These are phyloP conservation scores for Prunus yedoensis DNA, from an alignment of 331 rosid species.

Conservation along the genomic window DNA sequence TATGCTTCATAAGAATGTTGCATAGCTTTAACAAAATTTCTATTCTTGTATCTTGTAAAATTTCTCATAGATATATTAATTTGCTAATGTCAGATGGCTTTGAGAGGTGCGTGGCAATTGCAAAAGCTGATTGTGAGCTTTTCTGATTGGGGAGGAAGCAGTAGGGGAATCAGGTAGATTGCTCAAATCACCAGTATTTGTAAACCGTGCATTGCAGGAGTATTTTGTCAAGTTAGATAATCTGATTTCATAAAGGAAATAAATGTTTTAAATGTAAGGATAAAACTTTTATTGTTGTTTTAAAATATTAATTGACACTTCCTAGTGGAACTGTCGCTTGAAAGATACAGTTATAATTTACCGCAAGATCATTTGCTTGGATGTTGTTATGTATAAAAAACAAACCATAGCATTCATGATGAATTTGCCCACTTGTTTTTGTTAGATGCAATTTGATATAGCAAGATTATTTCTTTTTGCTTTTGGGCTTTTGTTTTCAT, in stretches of 20 bases:
- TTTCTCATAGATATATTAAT: background rate
- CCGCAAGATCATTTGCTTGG: too few species aligned
- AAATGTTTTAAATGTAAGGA: too few species aligned
- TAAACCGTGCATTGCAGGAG: background rate
- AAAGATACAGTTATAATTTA: background rate
- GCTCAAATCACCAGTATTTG: background rate
- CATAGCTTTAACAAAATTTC: background rate
- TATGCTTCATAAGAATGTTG: too few species aligned
- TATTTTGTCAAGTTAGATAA: background rate
- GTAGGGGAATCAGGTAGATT: constrained; percentile 73
- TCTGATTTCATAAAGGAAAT: background rate
- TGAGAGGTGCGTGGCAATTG: constrained; percentile 84
- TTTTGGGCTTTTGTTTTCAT: background rate
- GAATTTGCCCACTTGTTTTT: too few species aligned
- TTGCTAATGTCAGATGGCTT: constrained; percentile 52
- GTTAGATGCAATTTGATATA: background rate
- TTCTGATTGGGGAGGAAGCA: constrained; percentile 87
- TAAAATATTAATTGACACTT: background rate
- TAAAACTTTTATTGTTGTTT: too few species aligned
- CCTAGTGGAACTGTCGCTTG: background rate
- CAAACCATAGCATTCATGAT: too few species aligned
- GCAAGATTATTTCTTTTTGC: background rate
- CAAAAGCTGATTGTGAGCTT: constrained; percentile 65
- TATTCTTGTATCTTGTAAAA: background rate
- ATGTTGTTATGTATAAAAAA: too few species aligned